Evolutionary conservation across 2,329 filamentous ascomycete genomes (phyloP).

Genomic region (Fusarium stilboides): DNA sequence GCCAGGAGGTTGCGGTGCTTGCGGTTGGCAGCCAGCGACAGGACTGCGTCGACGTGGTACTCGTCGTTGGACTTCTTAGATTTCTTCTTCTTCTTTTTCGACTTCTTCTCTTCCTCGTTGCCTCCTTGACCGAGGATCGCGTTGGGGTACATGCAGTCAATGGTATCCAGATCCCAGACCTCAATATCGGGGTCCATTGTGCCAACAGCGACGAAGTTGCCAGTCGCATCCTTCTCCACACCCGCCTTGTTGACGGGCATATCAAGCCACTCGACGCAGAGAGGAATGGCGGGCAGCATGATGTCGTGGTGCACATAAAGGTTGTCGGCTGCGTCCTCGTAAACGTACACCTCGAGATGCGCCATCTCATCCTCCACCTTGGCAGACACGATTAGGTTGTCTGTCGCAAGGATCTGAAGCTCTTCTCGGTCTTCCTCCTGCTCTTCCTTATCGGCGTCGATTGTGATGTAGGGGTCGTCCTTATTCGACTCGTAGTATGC

Average conservation of each 20-base stretch:
- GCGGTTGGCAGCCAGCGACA: conserved; percentile 92
- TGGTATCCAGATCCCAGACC: conserved; percentile 95
- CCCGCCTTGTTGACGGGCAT: conserved; percentile 83
- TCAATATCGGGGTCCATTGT: conserved; percentile 99
- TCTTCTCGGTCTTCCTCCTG: conserved; percentile 94
- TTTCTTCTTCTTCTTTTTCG: conserved; percentile 94
- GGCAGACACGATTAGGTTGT: conserved; percentile 92
- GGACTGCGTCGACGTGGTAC: conserved; percentile 94
- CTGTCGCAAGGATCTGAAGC: conserved; percentile 90
- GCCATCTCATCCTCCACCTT: conserved; percentile 98
- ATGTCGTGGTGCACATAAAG: conserved; percentile 99
- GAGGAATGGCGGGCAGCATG: conserved; percentile 96
- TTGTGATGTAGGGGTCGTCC: conserved; percentile 96
- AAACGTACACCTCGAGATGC: conserved; percentile 96
- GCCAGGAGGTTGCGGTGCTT: conserved; percentile 95
- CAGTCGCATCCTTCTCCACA: conserved; percentile 75
- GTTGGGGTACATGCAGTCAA: conserved; percentile 98
- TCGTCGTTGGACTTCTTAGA: conserved; percentile 88
- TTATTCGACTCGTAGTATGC: conserved; percentile 95
- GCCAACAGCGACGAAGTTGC: conserved; percentile 94
- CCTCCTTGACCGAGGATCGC: conserved; percentile 88
- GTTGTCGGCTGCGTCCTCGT: conserved; percentile 95
- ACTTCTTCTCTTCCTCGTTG: conserved; percentile 71
- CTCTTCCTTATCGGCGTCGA: conserved; percentile 78
- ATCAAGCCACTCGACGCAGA: conserved; percentile 96